phyloP scores from a whole-genome alignment of 106 monocot genomes.

The Dendrobium huoshanense region DNA sequence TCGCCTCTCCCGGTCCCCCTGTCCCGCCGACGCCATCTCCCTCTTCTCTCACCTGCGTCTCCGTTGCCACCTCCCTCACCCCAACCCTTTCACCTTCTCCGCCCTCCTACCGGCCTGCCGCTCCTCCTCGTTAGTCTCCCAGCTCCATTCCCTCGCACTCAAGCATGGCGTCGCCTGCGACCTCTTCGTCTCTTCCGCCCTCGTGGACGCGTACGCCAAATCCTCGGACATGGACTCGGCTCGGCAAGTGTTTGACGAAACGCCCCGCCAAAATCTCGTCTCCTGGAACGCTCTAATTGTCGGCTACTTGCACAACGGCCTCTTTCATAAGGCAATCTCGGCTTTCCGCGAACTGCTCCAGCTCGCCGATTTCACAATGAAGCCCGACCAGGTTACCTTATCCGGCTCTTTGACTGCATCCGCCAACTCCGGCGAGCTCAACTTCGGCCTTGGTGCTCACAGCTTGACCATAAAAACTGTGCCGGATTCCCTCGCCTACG shows the following conservation, averaged over 20 bases:
- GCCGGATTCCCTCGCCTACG: constrained; percentile 18
- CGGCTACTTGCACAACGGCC: constrained; percentile 24
- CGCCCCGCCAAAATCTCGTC: constrained; percentile 32
- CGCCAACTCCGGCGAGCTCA: constrained; percentile 41
- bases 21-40: neutral
- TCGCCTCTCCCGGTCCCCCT: neutral
- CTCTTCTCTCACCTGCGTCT: neutral
- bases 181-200: neutral
- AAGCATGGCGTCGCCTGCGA: neutral
- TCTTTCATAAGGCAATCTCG: constrained; percentile 26
- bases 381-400: constrained; percentile 48
- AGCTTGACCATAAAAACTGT: constrained; percentile 18
- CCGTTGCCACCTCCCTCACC: neutral
- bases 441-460: constrained; percentile 51
- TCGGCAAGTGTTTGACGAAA: constrained; percentile 34
- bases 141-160: constrained; percentile 1
- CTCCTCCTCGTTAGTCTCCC: neutral
- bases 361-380: too few species aligned
- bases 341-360: constrained; percentile 29
- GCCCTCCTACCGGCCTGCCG: neutral
- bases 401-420: constrained; percentile 45
- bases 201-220: constrained; percentile 6
- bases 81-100: neutral
- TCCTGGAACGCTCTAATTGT: constrained; percentile 63
- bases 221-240: neutral